Evolutionary conservation across 1,284 basidiomycete species (phyloP).

Genomic region (Leccinum griseonigrum): DNA sequence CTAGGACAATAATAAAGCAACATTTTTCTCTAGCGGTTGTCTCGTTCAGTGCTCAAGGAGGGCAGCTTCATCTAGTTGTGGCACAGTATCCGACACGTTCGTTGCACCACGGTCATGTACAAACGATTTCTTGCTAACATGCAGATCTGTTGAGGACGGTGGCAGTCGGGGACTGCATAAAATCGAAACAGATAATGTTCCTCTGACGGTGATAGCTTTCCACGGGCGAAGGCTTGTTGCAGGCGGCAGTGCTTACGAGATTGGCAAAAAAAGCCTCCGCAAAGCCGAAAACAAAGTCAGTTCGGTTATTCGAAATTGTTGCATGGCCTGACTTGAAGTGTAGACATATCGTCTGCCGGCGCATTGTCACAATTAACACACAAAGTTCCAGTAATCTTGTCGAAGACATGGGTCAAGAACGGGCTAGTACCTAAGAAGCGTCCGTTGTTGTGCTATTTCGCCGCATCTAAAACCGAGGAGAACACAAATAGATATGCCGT

Average conservation of each 20-base stretch:
- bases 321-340: slow-evolving; percentile 12
- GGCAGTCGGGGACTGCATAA: slow-evolving; percentile 86
- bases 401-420: slow-evolving; percentile 68
- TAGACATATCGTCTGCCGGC: slow-evolving; percentile 74
- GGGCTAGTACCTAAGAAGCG: too few species aligned
- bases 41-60: slow-evolving; percentile 74
- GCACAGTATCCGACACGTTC: slow-evolving; percentile 85
- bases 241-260: slow-evolving; percentile 94
- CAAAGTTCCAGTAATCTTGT: slow-evolving; percentile 94
- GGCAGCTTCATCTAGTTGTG: slow-evolving; percentile 89
- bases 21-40: slow-evolving; percentile 89
- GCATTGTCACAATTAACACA: slow-evolving; percentile 82
- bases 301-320: slow-evolving; percentile 8
- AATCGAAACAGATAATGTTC: slow-evolving; percentile 97
- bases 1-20: slow-evolving; percentile 92
- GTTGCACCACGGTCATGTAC: slow-evolving; percentile 83
- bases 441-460: too few species aligned
- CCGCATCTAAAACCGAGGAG: too few species aligned
- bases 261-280: slow-evolving; percentile 96
- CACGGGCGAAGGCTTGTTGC: slow-evolving; percentile 84
- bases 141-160: slow-evolving; percentile 82
- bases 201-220: slow-evolving; percentile 85
- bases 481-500: too few species aligned
- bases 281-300: slow-evolving; percentile 96
- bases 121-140: slow-evolving; percentile 87